Percentiles rank a stretch among this genome's conserved stretches.
These are phyloP conservation scores for Cladophialophora bantiana DNA, from an alignment of 2,329 filamentous ascomycete species.

Conservation along the genomic window DNA sequence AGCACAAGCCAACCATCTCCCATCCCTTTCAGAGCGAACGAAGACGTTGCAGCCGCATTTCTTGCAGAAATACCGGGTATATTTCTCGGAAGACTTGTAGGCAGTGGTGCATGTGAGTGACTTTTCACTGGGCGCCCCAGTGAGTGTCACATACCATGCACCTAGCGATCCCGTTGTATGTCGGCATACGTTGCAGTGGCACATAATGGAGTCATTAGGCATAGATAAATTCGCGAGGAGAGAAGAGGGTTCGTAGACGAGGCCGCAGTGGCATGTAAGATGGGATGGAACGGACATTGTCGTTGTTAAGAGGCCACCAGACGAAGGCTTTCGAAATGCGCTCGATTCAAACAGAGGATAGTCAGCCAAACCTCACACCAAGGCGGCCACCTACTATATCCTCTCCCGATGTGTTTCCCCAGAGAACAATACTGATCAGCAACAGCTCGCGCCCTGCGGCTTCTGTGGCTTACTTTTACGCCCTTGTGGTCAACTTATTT, in stretches of 20 bases:
- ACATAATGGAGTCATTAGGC: constrained; percentile 41
- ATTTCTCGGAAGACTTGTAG: constrained; percentile 45
- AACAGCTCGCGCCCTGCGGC: neutral
- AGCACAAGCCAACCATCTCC: constrained; percentile 29
- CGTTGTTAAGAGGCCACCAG: neutral
- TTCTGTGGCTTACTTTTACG: neutral
- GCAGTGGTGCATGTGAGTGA: constrained; percentile 46
- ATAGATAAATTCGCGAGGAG: constrained; percentile 14
- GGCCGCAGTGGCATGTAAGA: constrained; percentile 32
- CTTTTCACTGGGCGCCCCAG: constrained; percentile 35
- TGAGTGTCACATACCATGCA: constrained; percentile 37
- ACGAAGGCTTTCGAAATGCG: neutral
- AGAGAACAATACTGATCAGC: neutral
- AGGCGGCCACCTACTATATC: no score
- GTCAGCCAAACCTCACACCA: neutral
- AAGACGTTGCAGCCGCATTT: constrained; percentile 47
- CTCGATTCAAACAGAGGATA: neutral
- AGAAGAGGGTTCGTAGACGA: constrained; percentile 29
- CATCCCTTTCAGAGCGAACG: constrained; percentile 16
- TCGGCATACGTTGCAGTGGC: constrained; percentile 61
- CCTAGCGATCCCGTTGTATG: constrained; percentile 55
- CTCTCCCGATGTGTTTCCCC: neutral
- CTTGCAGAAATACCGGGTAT: constrained; percentile 46
- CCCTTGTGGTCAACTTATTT: neutral
- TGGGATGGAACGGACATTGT: constrained; percentile 21